Evolutionary conservation across 2,329 filamentous ascomycete genomes (phyloP).

Genomic region (Penicillium sp.): DNA sequence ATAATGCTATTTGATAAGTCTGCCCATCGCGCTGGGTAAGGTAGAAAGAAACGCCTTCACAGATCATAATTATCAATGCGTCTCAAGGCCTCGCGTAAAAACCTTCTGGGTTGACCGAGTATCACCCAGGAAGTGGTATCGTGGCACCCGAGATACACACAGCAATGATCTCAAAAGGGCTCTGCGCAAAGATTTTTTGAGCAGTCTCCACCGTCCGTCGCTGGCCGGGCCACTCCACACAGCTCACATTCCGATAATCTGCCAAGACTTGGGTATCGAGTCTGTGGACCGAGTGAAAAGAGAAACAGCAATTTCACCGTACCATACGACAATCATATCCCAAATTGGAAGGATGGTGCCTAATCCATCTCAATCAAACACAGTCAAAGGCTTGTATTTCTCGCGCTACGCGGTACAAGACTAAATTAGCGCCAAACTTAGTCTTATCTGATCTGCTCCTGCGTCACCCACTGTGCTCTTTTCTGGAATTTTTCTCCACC

Average conservation of each 20-base stretch:
- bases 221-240: neutral
- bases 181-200: neutral
- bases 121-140: neutral
- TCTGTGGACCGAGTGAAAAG: neutral
- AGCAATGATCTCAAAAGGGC: neutral
- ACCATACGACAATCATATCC: neutral
- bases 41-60: neutral
- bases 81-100: too few species aligned
- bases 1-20: too few species aligned
- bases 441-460: conserved; percentile 7
- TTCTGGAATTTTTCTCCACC: neutral
- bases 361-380: neutral
- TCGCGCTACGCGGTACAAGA: conserved; percentile 1
- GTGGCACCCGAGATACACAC: neutral
- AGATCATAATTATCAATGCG: too few species aligned
- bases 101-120: neutral
- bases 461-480: neutral
- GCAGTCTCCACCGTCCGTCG: neutral
- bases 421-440: conserved; percentile 5
- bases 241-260: neutral
- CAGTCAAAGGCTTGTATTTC: too few species aligned
- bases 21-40: too few species aligned
- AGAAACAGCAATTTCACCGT: neutral
- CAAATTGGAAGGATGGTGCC: neutral
- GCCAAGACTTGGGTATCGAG: neutral